Evolutionary conservation across 2,329 filamentous ascomycete genomes (phyloP).

Genomic region (Herpotrichia juniperi): DNA sequence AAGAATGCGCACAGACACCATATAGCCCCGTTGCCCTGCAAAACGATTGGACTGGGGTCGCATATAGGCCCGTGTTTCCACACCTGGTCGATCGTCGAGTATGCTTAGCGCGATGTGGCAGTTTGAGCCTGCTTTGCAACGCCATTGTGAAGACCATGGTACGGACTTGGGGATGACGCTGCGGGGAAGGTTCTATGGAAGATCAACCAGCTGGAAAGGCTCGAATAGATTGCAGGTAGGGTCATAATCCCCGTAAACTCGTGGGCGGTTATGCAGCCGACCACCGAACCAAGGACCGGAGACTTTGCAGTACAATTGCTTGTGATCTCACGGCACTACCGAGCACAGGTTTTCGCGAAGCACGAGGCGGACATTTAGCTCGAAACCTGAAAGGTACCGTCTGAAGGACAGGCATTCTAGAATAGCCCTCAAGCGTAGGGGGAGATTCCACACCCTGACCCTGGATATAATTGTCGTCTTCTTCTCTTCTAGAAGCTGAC

Average conservation of each 20-base stretch:
- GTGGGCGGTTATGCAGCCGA: constrained; percentile 7
- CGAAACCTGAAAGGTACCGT: background rate
- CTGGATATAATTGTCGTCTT: constrained; percentile 9
- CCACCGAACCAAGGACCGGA: constrained; percentile 7
- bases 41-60: background rate
- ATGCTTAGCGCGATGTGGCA: background rate
- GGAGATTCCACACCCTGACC: background rate
- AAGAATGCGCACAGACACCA: constrained; percentile 3
- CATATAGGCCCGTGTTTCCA: background rate
- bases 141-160: background rate
- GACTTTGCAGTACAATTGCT: background rate
- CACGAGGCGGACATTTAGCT: background rate
- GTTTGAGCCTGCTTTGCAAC: background rate
- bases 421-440: background rate
- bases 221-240: constrained; percentile 10
- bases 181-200: constrained; percentile 1
- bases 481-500: constrained; percentile 20
- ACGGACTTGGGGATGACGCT: background rate
- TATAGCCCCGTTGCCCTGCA: background rate
- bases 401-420: background rate
- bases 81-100: background rate
- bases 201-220: constrained; percentile 7
- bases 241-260: constrained; percentile 9
- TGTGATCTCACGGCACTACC: constrained; percentile 1
- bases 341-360: background rate